Conservation (phyloP, 2,329 filamentous ascomycete genomes). For the Dichotomopilus funicola region DNA sequence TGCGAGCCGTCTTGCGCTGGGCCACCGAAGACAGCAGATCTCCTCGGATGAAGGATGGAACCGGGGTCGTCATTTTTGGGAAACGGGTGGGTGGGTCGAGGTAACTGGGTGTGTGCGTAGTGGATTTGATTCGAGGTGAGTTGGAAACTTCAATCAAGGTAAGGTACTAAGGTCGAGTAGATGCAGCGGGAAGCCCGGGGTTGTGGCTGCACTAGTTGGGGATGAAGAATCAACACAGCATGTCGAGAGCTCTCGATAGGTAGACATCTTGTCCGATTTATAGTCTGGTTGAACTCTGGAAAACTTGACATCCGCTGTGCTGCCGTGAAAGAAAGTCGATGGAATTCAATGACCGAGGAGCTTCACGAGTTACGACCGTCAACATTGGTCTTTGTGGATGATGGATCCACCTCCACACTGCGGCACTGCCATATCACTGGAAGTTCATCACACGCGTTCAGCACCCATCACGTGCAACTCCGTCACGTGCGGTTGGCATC, state of each 20-base stretch:
- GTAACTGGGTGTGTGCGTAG: background rate
- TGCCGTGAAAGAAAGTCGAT: background rate
- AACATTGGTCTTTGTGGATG: background rate
- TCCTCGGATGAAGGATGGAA: background rate
- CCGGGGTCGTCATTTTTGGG: background rate
- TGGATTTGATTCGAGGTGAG: too few relatives aligned
- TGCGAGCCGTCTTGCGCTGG: conserved; percentile 3
- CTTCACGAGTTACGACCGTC: background rate
- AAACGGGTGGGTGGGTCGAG: background rate
- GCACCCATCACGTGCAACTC: too few relatives aligned
- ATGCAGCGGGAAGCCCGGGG: background rate
- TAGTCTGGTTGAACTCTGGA: background rate
- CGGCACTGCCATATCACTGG: too few relatives aligned
- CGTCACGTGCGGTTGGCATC: background rate
- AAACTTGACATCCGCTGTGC: background rate
- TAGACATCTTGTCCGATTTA: background rate
- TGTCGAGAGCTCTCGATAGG: background rate
- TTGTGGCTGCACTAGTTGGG: background rate
- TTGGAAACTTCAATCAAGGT: too few relatives aligned
- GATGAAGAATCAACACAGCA: background rate
- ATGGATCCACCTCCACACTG: too few relatives aligned
- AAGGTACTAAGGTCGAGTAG: too few relatives aligned
- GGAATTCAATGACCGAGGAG: background rate
- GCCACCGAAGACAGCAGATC: conserved; percentile 2
- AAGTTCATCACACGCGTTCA: too few relatives aligned